A percentile compares a stretch with the other conserved stretches of the same genome.
These are phyloP conservation scores for Diospyros kaki DNA, from an alignment of 148 eudicot species.

Conservation along the genomic window DNA sequence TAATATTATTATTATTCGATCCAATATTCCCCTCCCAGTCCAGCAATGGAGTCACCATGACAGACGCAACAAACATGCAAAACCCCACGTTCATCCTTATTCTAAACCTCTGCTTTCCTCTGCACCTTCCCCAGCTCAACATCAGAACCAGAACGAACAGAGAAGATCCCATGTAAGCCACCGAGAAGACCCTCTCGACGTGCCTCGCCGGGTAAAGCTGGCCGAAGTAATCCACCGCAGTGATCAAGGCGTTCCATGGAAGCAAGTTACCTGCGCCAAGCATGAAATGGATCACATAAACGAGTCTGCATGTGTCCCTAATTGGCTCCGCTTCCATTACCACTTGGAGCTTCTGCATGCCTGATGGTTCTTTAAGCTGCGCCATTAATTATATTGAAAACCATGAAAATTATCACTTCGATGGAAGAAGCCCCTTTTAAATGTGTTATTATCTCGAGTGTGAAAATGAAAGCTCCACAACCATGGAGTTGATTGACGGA, in stretches of 20 bases:
- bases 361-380: not conserved
- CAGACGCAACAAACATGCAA: slow-evolving; percentile 42
- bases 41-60: no score
- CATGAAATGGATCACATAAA: slow-evolving; percentile 68
- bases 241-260: slow-evolving; percentile 92
- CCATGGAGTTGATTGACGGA: slow-evolving; percentile 47
- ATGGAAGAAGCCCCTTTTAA: no score
- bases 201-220: slow-evolving; percentile 54
- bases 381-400: slow-evolving; percentile 5
- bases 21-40: no score
- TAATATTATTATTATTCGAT: no score
- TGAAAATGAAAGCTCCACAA: not conserved
- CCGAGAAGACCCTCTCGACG: slow-evolving; percentile 65
- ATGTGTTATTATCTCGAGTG: no score
- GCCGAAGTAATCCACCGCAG: slow-evolving; percentile 79
- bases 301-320: slow-evolving; percentile 59
- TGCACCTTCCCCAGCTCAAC: slow-evolving; percentile 27
- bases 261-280: slow-evolving; percentile 86
- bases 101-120: slow-evolving; percentile 14
- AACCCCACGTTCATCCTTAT: slow-evolving; percentile 62
- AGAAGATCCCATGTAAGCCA: slow-evolving; percentile 79
- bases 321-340: slow-evolving; percentile 45
- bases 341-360: slow-evolving; percentile 12
- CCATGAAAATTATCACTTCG: not conserved
- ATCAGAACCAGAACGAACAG: slow-evolving; percentile 45